These are phyloP conservation scores for Erythrophleum ivorense DNA, from an alignment of 331 rosid genomes.

Conservation along the genomic window DNA sequence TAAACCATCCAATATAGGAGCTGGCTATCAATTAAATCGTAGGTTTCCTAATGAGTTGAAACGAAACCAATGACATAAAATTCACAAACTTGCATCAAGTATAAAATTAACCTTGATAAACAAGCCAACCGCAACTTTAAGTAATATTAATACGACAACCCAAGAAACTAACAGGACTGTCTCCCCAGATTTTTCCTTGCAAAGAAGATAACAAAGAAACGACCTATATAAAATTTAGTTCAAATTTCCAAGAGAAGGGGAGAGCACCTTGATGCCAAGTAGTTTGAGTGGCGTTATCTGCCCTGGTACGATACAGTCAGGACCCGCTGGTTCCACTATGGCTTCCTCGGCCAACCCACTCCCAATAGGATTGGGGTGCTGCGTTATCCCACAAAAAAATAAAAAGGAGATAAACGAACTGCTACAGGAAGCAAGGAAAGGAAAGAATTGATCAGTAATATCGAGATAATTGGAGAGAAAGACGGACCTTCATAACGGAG, in stretches of 20 bases:
- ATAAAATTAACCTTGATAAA: neutral
- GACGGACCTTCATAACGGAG: conserved; percentile 74
- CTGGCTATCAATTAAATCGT: neutral
- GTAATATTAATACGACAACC: neutral
- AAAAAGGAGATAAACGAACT: neutral
- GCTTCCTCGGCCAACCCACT: conserved; percentile 78
- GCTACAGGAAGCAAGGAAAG: neutral
- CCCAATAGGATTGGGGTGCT: conserved; percentile 84
- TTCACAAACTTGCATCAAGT: neutral
- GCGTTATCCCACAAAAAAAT: conserved; percentile 27
- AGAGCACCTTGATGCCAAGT: conserved; percentile 90
- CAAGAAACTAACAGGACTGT: conserved; percentile 1
- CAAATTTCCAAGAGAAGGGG: neutral
- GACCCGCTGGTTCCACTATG: conserved; percentile 92
- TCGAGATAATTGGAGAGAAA: neutral
- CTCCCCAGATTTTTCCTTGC: neutral
- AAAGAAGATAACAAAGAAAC: neutral
- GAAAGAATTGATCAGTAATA: neutral
- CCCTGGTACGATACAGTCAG: conserved; percentile 93
- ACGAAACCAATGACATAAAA: neutral
- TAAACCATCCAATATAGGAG: neutral
- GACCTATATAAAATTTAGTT: neutral
- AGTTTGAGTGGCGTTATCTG: conserved; percentile 64
- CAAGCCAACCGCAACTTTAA: neutral
- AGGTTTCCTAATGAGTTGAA: neutral